Evolutionary conservation across 768 basidiomycete species (phyloP), one percentile per base, ranked within the genome.

Genomic region (Pleurotus platypus): DNA sequence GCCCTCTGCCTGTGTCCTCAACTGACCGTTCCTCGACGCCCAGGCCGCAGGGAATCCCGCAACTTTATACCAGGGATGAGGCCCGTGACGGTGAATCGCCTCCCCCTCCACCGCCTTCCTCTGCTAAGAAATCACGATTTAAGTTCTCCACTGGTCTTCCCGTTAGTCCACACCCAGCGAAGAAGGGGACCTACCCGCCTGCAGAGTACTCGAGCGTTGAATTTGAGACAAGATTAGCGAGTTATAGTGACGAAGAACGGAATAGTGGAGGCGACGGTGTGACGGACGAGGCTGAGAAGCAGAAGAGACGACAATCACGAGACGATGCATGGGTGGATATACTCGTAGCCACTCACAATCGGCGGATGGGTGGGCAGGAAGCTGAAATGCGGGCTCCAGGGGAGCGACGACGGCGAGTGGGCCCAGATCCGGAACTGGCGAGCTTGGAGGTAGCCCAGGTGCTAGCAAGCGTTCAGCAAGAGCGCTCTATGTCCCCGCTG

Each of bases 301-400:
- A 70, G 75, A 75, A 64, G 68, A 77, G 78, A 49, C 70, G 78
- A 38, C 75, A 78, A 72, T 71, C 73, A 64, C 70, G 70, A 62
- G 86, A 89, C 50, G 92, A 93, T 64, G 89, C 90, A 3, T 92
- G 92, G 90, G 90, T 93, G 42, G 92, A 93, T 70, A 93, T 93
- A 42, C 71, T 92, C 8, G 90, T 93, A 2, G 84, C 83, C 45
- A 80, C 68, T 47, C 81, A 80, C 61, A 68, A 62, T 37, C 71
- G 85, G 42, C 70, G 85, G 42, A 68, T 86, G 66, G 78, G 66
- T 1, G 79, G 76, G 5, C 86, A 87, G 66, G 86, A 86, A 48
- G 82, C 73, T 3, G 61, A 72, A 59, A 55, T 71, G 57, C 39
- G 63, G 54, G 63, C 67, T 63, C 49, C 63, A 49, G 62, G 75